Evolutionary conservation across 2,329 filamentous ascomycete genomes (phyloP), one percentile per base, ranked within the genome.

Genomic region (Hortaea werneckii): DNA sequence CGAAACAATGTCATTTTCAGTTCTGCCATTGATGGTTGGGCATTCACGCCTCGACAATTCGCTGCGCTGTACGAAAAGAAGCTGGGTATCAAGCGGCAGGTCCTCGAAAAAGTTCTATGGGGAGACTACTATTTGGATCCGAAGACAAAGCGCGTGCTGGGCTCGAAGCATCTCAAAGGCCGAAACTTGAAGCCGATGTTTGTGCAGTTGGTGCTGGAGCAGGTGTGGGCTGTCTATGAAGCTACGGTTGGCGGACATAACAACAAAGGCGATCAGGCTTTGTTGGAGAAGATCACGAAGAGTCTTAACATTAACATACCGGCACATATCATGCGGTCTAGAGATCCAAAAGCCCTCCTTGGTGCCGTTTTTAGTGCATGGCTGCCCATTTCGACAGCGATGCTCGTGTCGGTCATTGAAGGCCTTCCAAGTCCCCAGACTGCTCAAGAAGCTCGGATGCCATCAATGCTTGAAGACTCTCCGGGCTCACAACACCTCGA

Each of bases 1-100:
- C 94, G 90, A 67, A 95, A 95, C 66, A 98, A 98, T 61, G 92
- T 98, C 65, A 96, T 98, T 53, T 98, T 98, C 65, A 88, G 87
- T 70, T 96, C 90, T 63, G 92, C 92, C 49, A 84, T 95, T 46
- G 92, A 98, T 62, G 92, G 92, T n/a, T 98, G 92, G 92, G 92
- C 92, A 2, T 98, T 98, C 59, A 98, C 92, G 0, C 83, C 95
- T 42, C 80, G 88, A 42, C 92, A 98, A 59, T 98, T 98, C 63
- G 89, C 92, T 12, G 79, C 79, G 34, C 71, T 96, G 28, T 98
- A 96, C 61, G 90, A 96, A 67, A 94, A 89, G 72, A 98, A 98
- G 65, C 77, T 98, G 5, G 90, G 92, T 10, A 94, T 96, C 66
- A 96, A 95, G 67, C 78, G 89, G 40, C 80, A 80, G 27, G 69